phyloP scores from a whole-genome alignment of 2,329 filamentous ascomycete genomes.

The Leptosphaerulina australis region DNA sequence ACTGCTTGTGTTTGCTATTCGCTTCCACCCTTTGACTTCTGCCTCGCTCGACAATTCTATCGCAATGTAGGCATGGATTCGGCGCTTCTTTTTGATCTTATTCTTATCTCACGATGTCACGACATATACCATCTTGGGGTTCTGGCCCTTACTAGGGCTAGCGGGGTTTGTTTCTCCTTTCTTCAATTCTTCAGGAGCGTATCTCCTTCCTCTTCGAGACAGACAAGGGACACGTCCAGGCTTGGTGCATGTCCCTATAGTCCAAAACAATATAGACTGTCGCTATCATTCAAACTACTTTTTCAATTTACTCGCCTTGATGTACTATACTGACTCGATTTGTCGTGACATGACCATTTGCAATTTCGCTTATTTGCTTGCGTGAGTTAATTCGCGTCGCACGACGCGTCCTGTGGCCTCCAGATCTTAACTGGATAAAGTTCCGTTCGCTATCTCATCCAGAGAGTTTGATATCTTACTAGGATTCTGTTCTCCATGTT shows the following conservation, averaged over 20 bases:
- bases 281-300: conserved; percentile 16
- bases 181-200: conserved; percentile 16
- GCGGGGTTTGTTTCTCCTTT: conserved; percentile 31
- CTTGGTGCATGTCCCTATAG: conserved; percentile 16
- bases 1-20: conserved; percentile 30
- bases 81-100: conserved; percentile 27
- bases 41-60: conserved; percentile 11
- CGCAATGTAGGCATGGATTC: conserved; percentile 4
- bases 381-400: conserved; percentile 8
- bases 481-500: conserved; percentile 14
- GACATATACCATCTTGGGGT: conserved; percentile 39
- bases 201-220: conserved; percentile 13
- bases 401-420: conserved; percentile 7
- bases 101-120: conserved; percentile 43
- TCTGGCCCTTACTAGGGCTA: conserved; percentile 26
- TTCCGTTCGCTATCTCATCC: conserved; percentile 3
- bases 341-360: conserved; percentile 9
- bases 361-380: conserved; percentile 15
- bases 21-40: conserved; percentile 15
- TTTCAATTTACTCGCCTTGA: conserved; percentile 2
- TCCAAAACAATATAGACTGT: conserved; percentile 20
- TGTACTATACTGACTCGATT: conserved; percentile 10
- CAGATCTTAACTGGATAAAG: neutral
- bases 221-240: conserved; percentile 16
- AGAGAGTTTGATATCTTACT: conserved; percentile 3